Evolutionary conservation across 2,329 filamentous ascomycete genomes (phyloP), one percentile per base, ranked within the genome.

Genomic region (Colletotrichum salicis): DNA sequence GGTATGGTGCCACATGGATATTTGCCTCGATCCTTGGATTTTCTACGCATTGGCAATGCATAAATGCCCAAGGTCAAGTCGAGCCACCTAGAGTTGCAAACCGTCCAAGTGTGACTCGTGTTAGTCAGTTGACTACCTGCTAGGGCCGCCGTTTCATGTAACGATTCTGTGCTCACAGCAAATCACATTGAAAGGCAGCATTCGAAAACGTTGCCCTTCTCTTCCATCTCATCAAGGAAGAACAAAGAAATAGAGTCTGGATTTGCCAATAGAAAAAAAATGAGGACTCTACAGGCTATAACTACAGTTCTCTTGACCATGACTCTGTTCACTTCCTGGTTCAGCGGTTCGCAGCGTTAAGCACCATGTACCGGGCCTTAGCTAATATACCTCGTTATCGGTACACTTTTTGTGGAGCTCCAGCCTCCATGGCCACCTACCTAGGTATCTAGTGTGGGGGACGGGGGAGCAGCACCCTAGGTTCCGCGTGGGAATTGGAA

Each of bases 401-500:
- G 54, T 19, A 35, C 24, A 29, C 15, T 61, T 60, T 51, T 48
- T 64, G 70, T 72, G 70, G 70, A 41, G 54, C 65, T 31, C n/a
- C 27, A 45, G 37, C 45, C 59, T 31, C 24, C 27, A 45, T 31
- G 58, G 29, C 58, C 51, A 48, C 41, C 41, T 48, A 63, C 41
- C 41, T 48, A 68, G 70, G 19, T 48, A 63, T 19, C 41, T 48
- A 68, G 70, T 71, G 70, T 71, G 70, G 70, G 70, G 70, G 65
- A 69, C 65, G 31, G 64, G 69, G 58, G 69, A 56, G 45, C 65
- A 69, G 69, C 60, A 69, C 69, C 58, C 41, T 48, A 48, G 41
- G 41, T 71, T 58, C 59, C 59, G 65, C 60, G 45, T 70, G 70
- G 62, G 65, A 72, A 70, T 65, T 72, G 70, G 65, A 72, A 70